Percentiles rank a stretch among this genome's conserved stretches.
phyloP scores from a whole-genome alignment of 2,329 filamentous ascomycete species.

The Cryphonectria parasitica region DNA sequence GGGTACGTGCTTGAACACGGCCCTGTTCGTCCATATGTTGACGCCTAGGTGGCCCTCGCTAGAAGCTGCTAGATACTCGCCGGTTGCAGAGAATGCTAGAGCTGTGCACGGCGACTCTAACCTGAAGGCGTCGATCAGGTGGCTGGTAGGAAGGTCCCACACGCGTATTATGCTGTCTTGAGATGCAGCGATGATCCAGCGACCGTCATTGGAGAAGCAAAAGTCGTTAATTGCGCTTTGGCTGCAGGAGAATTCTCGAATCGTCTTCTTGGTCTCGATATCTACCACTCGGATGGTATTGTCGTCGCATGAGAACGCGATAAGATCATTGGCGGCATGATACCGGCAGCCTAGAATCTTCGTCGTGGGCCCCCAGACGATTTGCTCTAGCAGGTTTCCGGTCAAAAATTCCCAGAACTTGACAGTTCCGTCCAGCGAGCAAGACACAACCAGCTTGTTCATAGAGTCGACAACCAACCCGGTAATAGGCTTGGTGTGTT shows the following conservation, averaged over 20 bases:
- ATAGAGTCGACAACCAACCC: slow-evolving; percentile 88
- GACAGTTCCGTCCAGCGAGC: slow-evolving; percentile 85
- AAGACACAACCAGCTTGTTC: slow-evolving; percentile 84
- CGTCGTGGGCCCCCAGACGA: slow-evolving; percentile 81
- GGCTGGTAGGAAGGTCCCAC: slow-evolving; percentile 95
- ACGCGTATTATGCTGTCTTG: slow-evolving; percentile 80
- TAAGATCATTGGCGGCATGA: slow-evolving; percentile 79
- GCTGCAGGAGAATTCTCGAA: slow-evolving; percentile 90
- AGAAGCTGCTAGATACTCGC: slow-evolving; percentile 92
- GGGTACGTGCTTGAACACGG: slow-evolving; percentile 85
- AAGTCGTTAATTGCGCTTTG: slow-evolving; percentile 76
- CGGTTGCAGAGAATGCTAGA: slow-evolving; percentile 84
- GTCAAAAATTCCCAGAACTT: slow-evolving; percentile 98
- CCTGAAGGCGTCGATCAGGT: slow-evolving; percentile 90
- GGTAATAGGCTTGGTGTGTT: slow-evolving; percentile 81
- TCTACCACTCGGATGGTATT: slow-evolving; percentile 87
- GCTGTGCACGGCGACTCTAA: slow-evolving; percentile 79
- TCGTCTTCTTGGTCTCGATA: slow-evolving; percentile 84
- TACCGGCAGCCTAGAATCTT: slow-evolving; percentile 78
- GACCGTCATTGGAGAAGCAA: slow-evolving; percentile 88
- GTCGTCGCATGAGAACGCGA: slow-evolving; percentile 89
- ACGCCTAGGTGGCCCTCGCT: slow-evolving; percentile 83
- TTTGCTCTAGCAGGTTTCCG: slow-evolving; percentile 76
- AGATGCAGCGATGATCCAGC: slow-evolving; percentile 90
- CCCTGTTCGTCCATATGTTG: slow-evolving; percentile 95